phyloP scores from a whole-genome alignment of 257 asterid genomes.

The Plantago major region DNA sequence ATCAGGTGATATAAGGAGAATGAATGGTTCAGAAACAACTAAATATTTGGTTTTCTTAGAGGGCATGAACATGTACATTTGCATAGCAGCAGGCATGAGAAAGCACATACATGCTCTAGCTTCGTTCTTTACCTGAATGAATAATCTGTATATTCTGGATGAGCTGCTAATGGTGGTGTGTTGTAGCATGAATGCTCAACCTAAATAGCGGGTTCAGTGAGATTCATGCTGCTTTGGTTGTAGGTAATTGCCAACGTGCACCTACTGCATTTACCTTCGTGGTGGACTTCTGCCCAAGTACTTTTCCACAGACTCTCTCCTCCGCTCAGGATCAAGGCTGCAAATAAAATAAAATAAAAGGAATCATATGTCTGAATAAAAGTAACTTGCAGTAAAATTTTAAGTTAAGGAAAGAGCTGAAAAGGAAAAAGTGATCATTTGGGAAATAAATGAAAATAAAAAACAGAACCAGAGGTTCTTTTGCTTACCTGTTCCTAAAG shows the following conservation, averaged over 20 bases:
- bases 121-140: slow-evolving; percentile 14
- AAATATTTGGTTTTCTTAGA: neutral
- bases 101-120: neutral
- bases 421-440: too few relatives aligned
- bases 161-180: slow-evolving; percentile 2
- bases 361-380: slow-evolving; percentile 3
- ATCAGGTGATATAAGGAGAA: too few relatives aligned
- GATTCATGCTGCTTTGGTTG: neutral
- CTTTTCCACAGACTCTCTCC: slow-evolving; percentile 86
- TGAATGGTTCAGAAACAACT: neutral
- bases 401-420: neutral
- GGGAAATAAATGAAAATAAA: too few relatives aligned
- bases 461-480: too few relatives aligned
- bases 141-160: slow-evolving; percentile 16
- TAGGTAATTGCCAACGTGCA: slow-evolving; percentile 10
- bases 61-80: neutral
- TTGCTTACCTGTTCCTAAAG: slow-evolving; percentile 68
- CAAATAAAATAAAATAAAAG: slow-evolving; percentile 27
- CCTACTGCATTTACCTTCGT: slow-evolving; percentile 48
- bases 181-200: slow-evolving; percentile 11
- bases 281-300: slow-evolving; percentile 63
- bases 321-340: slow-evolving; percentile 96
- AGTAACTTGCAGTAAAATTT: neutral
- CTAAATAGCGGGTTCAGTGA: slow-evolving; percentile 13
- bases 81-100: slow-evolving; percentile 8